Evolutionary conservation across 768 basidiomycete genomes (phyloP), one percentile per base, ranked within the genome.

Genomic region (Suillus sp.): DNA sequence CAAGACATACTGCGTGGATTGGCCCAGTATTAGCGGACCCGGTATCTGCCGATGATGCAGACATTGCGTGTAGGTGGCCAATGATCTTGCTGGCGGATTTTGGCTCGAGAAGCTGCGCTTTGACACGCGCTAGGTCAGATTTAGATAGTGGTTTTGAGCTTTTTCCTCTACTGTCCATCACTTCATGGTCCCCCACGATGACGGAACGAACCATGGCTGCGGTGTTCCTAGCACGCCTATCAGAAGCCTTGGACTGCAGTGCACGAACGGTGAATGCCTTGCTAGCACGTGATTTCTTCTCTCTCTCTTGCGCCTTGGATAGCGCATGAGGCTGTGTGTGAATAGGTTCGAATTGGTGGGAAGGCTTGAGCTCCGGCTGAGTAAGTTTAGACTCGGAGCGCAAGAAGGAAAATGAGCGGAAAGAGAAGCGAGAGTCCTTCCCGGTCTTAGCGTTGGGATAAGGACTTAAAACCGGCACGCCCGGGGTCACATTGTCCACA

Each of bases 1-100:
- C 81, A 43, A 94, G 81, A 68, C 90, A 93, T 25, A 93, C 91
- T 0, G 91, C 92, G 68, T 88, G 92, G 34, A 93, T 91, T 25
- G 90, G 90, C 4, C 78, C 70, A 59, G 73, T 73, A 56, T 55
- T 37, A 30, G 67, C 59, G 1, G 65, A 45, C 11, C 64, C 57
- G 22, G 68, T 16, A 38, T 67, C 68, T 11, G 34, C 11, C 54
- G 62, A 43, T 35, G 65, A 69, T 35, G 65, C 22, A n/a, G 92
- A 84, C 45, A 93, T 79, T 9, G 77, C 68, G 45, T 84, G 86
- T 16, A 94, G 80, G 55, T 92, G 86, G n/a, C 83, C 79, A 65
- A 93, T 91, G 63, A 94, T 79, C 69, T 83, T 86, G 71, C 85
- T 85, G 25, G 91, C 92, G 16, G 82, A 78, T 72, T 89, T 88